A percentile compares a stretch with the other conserved stretches of the same genome.
Evolutionary conservation across 441 rosid species (phyloP).

Genomic region (Gossypium laxum): DNA sequence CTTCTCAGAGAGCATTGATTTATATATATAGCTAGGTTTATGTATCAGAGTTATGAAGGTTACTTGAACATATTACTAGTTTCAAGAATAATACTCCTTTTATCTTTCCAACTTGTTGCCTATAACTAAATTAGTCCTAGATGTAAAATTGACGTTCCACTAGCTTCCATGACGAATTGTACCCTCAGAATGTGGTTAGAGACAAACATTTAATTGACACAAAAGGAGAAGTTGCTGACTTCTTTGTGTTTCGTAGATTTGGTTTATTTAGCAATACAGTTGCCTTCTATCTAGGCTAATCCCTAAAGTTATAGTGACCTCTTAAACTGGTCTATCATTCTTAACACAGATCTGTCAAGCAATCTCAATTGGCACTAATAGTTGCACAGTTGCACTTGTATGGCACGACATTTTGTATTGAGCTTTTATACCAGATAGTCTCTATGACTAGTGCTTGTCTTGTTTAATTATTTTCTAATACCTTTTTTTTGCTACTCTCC

Average conservation of each 20-base stretch:
- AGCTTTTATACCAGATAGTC: not conserved
- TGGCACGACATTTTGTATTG: not conserved
- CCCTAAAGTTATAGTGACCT: not conserved
- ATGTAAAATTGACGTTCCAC: not conserved
- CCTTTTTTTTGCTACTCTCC: conserved; percentile 14
- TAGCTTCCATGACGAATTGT: not conserved
- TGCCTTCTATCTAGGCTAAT: not conserved
- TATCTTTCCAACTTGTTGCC: not conserved
- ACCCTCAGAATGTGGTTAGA: not conserved
- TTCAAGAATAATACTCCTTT: not conserved
- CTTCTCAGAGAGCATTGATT: not conserved
- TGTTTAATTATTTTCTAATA: not conserved
- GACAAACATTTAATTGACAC: not conserved
- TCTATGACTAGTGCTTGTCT: not conserved
- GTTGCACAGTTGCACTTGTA: not conserved
- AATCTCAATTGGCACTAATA: not conserved
- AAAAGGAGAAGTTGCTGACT: not conserved
- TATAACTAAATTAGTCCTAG: not conserved
- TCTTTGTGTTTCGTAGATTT: not conserved
- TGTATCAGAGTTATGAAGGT: not conserved
- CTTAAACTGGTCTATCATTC: not conserved
- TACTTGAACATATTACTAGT: not conserved
- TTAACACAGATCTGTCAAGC: not conserved
- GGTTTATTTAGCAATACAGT: not conserved
- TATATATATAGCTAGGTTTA: not conserved